These are phyloP conservation scores for Sporothrix phasma DNA, from an alignment of 2,329 filamentous ascomycete genomes.

Conservation along the genomic window DNA sequence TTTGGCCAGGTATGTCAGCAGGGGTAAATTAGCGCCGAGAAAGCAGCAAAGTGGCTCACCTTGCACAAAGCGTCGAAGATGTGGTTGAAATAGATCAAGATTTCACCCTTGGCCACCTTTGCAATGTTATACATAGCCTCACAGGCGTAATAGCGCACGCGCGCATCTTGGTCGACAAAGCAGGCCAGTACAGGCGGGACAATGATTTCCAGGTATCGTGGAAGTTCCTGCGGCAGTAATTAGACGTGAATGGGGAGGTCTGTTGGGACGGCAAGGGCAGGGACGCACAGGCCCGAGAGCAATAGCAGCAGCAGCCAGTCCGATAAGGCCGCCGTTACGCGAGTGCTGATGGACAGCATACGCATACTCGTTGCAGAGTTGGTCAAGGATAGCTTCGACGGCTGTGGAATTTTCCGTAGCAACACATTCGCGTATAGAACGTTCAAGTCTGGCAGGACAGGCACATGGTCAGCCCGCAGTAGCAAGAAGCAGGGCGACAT, in stretches of 20 bases:
- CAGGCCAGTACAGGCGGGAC: conserved; percentile 94
- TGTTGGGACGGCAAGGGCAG: neutral
- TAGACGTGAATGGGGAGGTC: neutral
- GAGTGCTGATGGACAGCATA: conserved; percentile 97
- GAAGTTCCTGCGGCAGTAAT: conserved; percentile 56
- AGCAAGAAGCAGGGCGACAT: neutral
- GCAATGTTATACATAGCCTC: conserved; percentile 99
- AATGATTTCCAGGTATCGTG: conserved; percentile 83
- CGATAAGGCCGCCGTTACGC: conserved; percentile 90
- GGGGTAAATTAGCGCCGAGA: neutral
- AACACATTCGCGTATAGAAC: conserved; percentile 76
- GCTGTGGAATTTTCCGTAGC: conserved; percentile 65
- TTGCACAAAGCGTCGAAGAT: conserved; percentile 97
- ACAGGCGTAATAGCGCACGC: conserved; percentile 95
- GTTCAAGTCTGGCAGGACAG: conserved; percentile 59
- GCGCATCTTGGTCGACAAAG: conserved; percentile 95
- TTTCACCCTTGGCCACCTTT: conserved; percentile 97
- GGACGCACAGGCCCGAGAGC: conserved; percentile 69
- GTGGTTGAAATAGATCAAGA: conserved; percentile 93
- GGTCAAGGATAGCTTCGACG: conserved; percentile 82
- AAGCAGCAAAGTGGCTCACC: conserved; percentile 37
- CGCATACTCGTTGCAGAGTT: conserved; percentile 94
- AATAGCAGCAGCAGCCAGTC: conserved; percentile 89
- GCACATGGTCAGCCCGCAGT: neutral
- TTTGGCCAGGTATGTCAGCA: neutral